Conservation (phyloP, 2,329 filamentous ascomycete genomes). For the Colletotrichum sojae region DNA sequence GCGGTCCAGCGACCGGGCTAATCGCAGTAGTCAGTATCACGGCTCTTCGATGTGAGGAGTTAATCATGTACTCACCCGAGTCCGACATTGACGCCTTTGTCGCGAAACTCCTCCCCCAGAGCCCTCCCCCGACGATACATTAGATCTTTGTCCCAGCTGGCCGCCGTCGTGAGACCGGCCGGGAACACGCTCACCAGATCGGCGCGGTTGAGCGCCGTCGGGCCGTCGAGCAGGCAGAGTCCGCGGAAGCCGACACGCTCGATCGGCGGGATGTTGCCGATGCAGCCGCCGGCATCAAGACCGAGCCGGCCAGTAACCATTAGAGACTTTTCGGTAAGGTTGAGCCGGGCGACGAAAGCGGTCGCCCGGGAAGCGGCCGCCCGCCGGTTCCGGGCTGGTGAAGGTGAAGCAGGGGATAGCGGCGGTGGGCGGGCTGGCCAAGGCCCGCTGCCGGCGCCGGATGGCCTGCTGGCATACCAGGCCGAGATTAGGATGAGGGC, state of each 20-base stretch:
- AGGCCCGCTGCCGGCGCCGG: constrained; percentile 35
- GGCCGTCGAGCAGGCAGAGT: constrained; percentile 85
- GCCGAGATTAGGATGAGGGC: constrained; percentile 39
- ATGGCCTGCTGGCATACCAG: constrained; percentile 38
- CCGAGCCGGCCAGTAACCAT: constrained; percentile 82
- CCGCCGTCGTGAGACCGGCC: constrained; percentile 82
- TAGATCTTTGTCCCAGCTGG: constrained; percentile 84
- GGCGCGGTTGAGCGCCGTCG: constrained; percentile 72
- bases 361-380: constrained; percentile 79
- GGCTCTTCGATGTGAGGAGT: background rate
- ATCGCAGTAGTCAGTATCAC: background rate
- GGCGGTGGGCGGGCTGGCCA: constrained; percentile 35
- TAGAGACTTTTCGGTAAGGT: constrained; percentile 82
- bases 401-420: constrained; percentile 32
- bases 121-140: constrained; percentile 80
- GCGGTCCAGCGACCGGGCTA: constrained; percentile 77
- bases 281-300: constrained; percentile 80
- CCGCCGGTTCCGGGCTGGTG: constrained; percentile 64
- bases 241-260: constrained; percentile 75
- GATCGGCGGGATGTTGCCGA: constrained; percentile 72
- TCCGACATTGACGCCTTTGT: constrained; percentile 80
- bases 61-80: constrained; percentile 62
- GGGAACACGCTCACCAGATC: constrained; percentile 74
- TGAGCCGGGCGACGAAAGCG: constrained; percentile 78
- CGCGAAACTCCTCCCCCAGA: constrained; percentile 78